These are phyloP conservation scores for Pueraria montana DNA, from an alignment of 306 rosid genomes.

Conservation along the genomic window DNA sequence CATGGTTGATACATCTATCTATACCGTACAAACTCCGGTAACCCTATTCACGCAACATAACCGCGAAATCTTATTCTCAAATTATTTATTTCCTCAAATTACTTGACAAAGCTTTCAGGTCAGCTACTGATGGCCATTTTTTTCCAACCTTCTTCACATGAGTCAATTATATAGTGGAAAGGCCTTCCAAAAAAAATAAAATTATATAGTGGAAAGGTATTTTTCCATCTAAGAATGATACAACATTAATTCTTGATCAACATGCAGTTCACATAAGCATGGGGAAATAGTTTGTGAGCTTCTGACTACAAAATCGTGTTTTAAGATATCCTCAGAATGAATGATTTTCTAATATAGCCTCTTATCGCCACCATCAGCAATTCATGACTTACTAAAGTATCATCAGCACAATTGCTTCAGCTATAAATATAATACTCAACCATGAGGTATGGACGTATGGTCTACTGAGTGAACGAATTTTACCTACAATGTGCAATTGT, in stretches of 20 bases:
- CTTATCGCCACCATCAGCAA: conserved; percentile 47
- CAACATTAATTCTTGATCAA: conserved; percentile 49
- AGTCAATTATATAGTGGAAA: conserved; percentile 3
- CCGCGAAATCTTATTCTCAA: background rate
- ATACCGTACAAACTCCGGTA: background rate
- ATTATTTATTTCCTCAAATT: background rate
- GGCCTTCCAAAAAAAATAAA: too few relatives aligned
- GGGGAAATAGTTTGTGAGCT: conserved; percentile 40
- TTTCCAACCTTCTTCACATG: background rate
- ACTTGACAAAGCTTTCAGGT: background rate
- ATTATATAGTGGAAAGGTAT: conserved; percentile 5
- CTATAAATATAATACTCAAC: conserved; percentile 26
- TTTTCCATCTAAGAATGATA: conserved; percentile 37
- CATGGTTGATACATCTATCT: background rate
- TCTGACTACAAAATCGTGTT: conserved; percentile 57
- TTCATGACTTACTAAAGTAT: conserved; percentile 45
- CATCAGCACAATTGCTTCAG: conserved; percentile 47
- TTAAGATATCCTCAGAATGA: conserved; percentile 28
- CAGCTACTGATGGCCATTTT: background rate
- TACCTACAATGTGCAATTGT: conserved; percentile 4
- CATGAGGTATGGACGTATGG: conserved; percentile 27
- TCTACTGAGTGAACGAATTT: background rate
- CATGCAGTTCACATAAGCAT: conserved; percentile 47
- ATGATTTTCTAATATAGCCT: conserved; percentile 53
- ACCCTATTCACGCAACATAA: background rate